Evolutionary conservation across 306 rosid genomes (phyloP).

Genomic region (Parietaria judaica): DNA sequence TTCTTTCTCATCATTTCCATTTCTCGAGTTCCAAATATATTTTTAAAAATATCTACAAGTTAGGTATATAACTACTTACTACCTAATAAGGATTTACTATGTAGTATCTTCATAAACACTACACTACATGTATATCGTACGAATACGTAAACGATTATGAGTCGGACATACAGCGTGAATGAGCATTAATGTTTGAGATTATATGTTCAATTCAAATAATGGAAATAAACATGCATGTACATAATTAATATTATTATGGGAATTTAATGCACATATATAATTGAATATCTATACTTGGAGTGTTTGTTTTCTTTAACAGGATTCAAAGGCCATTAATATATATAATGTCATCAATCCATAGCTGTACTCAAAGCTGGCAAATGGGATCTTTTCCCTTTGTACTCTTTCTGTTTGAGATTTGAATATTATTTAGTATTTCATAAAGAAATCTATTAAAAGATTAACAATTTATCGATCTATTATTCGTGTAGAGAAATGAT

Average conservation of each 20-base stretch:
- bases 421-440: neutral
- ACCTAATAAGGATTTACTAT: neutral
- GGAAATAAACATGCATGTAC: neutral
- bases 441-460: neutral
- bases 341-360: neutral
- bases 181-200: neutral
- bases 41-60: no score
- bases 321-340: conserved; percentile 4
- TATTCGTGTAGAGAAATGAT: neutral
- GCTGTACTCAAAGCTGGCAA: conserved; percentile 15
- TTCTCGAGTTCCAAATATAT: no score
- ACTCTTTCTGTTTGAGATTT: neutral
- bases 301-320: conserved; percentile 9
- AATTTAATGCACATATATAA: neutral
- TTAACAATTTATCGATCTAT: neutral
- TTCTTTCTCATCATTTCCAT: no score
- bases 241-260: neutral
- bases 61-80: no score
- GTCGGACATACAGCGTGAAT: neutral
- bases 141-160: neutral
- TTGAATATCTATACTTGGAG: neutral
- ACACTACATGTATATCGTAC: neutral
- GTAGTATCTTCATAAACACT: neutral
- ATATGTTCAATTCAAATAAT: neutral
- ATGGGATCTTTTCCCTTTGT: conserved; percentile 11